Base-by-base conservation (phyloP, 495 filamentous ascomycete species). In the Xylaria scruposa region DNA sequence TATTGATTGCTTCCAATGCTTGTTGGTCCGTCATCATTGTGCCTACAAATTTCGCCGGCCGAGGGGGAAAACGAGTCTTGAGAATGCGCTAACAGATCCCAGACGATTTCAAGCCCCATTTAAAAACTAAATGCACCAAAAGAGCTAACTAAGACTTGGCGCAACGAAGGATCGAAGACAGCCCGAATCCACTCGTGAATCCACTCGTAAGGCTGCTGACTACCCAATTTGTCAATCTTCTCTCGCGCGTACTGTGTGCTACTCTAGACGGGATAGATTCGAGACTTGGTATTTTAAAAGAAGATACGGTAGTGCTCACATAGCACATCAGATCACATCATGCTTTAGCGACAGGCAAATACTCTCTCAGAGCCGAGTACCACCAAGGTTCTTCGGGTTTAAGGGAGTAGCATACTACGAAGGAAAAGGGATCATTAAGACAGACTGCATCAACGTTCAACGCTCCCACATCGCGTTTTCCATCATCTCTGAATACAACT, bases 141-240 rank as follows among this genome's bases (percentile, higher is more conserved):
- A 36, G 65, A 67, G 36, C 47, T 17, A 68, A 68, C 53, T 8
- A 13, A 53, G 51, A 44, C 56, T 70, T 70, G 58, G 68, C 68
- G 46, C 46, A 31, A 31, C 46, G 68, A 61, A 63, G 56, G 68
- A 61, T 31, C 29, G 9, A 38, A 70, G 9, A 49, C 31, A 19
- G 36, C 17, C 36, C 24, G 56, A 70, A 70, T 71, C 70, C 70
- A 71, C 70, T 36, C 51, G n/a, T 71, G 67, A 70, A 70, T 71
- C 70, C 70, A 71, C 70, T 36, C 61, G 31, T 71, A 71, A 71
- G 70, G 70, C 70, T 71, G 59, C 60, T 71, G 70, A 65, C 47
- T 65, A 17, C 56, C 42, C 40, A 53, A 70, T 70, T 70, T 70
- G 67, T 70, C 67, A 70, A 67, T 54, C 33, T 26, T 9, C 21